Conservation (phyloP, 306 rosid species). For the Begonia fuchsioides region DNA sequence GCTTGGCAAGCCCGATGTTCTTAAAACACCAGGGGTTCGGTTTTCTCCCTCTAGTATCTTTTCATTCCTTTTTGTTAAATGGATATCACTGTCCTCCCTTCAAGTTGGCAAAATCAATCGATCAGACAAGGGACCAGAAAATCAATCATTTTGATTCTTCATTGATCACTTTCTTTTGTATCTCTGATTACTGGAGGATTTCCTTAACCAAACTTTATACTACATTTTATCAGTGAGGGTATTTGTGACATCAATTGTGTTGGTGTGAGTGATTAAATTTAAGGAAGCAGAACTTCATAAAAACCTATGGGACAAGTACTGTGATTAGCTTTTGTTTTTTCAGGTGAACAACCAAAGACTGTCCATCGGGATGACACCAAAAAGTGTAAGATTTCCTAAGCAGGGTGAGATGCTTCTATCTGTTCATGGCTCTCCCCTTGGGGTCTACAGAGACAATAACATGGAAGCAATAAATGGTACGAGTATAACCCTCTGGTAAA, state of each 20-base stretch:
- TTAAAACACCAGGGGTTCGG: conserved; percentile 66
- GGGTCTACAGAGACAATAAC: conserved; percentile 73
- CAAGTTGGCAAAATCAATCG: too few species aligned
- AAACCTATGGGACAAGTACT: too few species aligned
- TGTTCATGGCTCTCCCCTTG: conserved; percentile 84
- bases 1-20: conserved; percentile 37
- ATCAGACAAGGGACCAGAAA: too few species aligned
- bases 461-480: conserved; percentile 86
- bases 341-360: conserved; percentile 65
- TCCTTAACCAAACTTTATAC: too few species aligned
- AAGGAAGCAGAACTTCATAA: too few species aligned
- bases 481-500: not conserved
- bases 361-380: conserved; percentile 81
- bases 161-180: too few species aligned
- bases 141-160: too few species aligned
- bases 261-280: too few species aligned
- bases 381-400: conserved; percentile 61
- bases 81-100: too few species aligned
- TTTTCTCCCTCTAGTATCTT: conserved; percentile 8
- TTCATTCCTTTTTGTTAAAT: not conserved
- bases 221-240: too few species aligned
- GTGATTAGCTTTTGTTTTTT: not conserved
- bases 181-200: too few species aligned
- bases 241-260: too few species aligned
- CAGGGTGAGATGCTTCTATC: conserved; percentile 89